Conservation (phyloP, 176 grass and related monocot species). For the Rhynchospora pubera region DNA sequence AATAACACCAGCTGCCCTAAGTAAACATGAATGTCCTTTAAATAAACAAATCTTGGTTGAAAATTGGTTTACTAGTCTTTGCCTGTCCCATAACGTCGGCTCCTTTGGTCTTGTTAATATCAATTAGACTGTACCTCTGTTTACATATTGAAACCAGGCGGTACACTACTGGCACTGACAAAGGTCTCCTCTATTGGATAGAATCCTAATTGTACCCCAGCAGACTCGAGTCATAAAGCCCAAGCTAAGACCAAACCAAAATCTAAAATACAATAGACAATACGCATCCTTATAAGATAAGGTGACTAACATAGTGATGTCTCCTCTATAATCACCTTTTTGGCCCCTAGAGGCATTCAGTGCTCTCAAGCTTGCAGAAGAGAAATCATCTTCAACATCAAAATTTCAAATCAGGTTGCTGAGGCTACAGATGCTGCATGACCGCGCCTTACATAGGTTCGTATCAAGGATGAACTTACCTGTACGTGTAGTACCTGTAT, state of each 20-base stretch:
- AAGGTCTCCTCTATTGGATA: background rate
- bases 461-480: conserved; percentile 9
- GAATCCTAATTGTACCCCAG: background rate
- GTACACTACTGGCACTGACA: background rate
- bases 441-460: conserved; percentile 70
- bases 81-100: background rate
- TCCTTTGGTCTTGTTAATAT: background rate
- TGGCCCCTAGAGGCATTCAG: conserved; percentile 58
- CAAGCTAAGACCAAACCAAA: background rate
- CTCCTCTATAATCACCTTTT: background rate
- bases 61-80: background rate
- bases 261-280: background rate
- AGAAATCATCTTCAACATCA: conserved; percentile 55
- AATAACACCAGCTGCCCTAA: background rate
- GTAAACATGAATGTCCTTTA: background rate
- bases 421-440: conserved; percentile 88
- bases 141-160: background rate
- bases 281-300: background rate
- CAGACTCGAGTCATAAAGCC: conserved; percentile 1
- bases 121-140: background rate
- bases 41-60: background rate
- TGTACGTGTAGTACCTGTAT: conserved; percentile 11
- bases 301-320: conserved; percentile 7
- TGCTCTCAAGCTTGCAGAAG: conserved; percentile 80
- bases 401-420: conserved; percentile 68